Conservation (phyloP, 2,329 filamentous ascomycete genomes). For the Clarireedia homoeocarpa region DNA sequence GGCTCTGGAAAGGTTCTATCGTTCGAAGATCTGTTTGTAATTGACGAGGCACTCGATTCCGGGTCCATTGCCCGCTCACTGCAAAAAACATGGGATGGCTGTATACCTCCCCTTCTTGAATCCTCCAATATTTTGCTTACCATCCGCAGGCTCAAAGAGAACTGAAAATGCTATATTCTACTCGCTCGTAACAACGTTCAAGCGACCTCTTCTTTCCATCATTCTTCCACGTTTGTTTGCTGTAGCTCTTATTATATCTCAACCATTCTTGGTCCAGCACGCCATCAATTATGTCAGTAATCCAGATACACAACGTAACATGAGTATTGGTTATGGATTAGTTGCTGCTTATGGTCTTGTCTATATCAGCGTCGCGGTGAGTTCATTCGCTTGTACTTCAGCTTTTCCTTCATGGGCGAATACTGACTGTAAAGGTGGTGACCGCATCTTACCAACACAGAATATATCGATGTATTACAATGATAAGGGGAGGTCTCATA, state of each 20-base stretch:
- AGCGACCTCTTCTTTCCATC: not conserved
- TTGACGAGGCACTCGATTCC: conserved; percentile 13
- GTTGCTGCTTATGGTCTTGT: conserved; percentile 15
- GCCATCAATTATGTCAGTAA: conserved; percentile 18
- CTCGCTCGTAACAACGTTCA: not conserved
- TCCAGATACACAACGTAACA: not conserved
- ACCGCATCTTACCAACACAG: conserved; percentile 2
- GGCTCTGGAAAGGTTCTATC: conserved; percentile 28
- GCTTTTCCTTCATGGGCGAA: not conserved
- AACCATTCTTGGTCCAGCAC: conserved; percentile 12
- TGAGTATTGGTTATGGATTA: conserved; percentile 15
- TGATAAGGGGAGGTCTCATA: conserved; percentile 32
- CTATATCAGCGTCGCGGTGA: conserved; percentile 13
- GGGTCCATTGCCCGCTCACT: conserved; percentile 8
- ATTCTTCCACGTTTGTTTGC: conserved; percentile 9
- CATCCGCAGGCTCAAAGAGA: not conserved
- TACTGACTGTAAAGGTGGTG: not conserved
- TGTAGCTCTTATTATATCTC: conserved; percentile 14
- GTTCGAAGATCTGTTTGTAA: conserved; percentile 25
- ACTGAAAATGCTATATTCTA: not conserved
- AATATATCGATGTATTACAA: conserved; percentile 4
- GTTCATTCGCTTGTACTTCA: not conserved
- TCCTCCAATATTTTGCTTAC: not conserved
- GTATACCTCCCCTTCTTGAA: not conserved
- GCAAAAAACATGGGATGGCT: conserved; percentile 13